Evolutionary conservation across 2,329 filamentous ascomycete species (phyloP).

Genomic region (Allantophomopsis cytisporea): DNA sequence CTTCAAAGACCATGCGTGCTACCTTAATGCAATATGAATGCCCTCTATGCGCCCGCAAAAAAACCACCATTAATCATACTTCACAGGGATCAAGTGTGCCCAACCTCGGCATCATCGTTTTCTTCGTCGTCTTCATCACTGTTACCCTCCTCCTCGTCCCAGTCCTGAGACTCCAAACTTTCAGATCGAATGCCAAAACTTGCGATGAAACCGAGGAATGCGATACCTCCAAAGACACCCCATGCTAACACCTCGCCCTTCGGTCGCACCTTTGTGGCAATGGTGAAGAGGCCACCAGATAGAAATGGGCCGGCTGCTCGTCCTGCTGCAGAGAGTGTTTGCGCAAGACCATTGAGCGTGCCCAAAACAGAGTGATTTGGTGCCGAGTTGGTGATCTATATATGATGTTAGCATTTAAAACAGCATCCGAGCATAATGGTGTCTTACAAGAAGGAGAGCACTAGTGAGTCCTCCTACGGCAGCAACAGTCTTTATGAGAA

Average conservation of each 20-base stretch:
- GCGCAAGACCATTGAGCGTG: slow-evolving; percentile 83
- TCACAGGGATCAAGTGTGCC: neutral
- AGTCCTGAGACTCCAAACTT: slow-evolving; percentile 44
- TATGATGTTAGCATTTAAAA: neutral
- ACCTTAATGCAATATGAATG: no score
- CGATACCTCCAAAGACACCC: slow-evolving; percentile 74
- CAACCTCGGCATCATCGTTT: slow-evolving; percentile 3
- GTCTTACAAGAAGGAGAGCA: slow-evolving; percentile 67
- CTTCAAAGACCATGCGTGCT: no score
- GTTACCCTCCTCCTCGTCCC: slow-evolving; percentile 10
- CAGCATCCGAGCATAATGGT: neutral
- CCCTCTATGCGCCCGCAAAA: no score
- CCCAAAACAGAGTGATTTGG: slow-evolving; percentile 77
- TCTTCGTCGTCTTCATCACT: slow-evolving; percentile 12
- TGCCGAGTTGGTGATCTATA: slow-evolving; percentile 82
- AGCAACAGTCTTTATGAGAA: slow-evolving; percentile 83
- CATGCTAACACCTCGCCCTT: slow-evolving; percentile 81
- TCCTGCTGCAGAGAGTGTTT: slow-evolving; percentile 84
- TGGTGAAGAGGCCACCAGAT: slow-evolving; percentile 74
- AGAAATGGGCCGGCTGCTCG: slow-evolving; percentile 80
- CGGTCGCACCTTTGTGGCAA: slow-evolving; percentile 57
- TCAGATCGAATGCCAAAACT: slow-evolving; percentile 64
- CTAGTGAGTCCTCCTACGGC: slow-evolving; percentile 83
- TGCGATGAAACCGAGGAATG: slow-evolving; percentile 66
- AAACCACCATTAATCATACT: no score